Percentiles rank a stretch among this genome's conserved stretches.
phyloP scores from a whole-genome alignment of 2,329 filamentous ascomycete genomes.

The Cladosporium oxysporum region DNA sequence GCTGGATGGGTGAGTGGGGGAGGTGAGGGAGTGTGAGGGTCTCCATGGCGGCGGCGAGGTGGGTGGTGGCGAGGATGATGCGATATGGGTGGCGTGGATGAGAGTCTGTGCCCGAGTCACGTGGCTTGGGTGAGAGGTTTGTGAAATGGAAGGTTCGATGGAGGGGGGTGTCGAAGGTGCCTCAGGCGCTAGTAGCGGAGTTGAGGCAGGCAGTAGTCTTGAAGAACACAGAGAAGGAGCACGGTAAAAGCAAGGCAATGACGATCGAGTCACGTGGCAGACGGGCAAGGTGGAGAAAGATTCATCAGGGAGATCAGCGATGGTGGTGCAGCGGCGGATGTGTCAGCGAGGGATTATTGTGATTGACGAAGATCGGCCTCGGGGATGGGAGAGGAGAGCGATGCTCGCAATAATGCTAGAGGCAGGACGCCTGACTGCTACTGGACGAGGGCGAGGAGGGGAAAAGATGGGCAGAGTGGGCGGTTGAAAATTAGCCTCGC shows the following conservation, averaged over 20 bases:
- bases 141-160: neutral
- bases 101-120: neutral
- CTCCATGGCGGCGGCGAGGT: constrained; percentile 51
- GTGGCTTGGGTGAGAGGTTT: neutral
- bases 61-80: neutral
- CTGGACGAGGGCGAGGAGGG: too few relatives aligned
- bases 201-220: neutral
- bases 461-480: too few relatives aligned
- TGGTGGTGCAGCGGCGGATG: neutral
- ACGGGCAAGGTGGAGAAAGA: too few relatives aligned
- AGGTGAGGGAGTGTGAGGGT: constrained; percentile 74
- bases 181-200: neutral
- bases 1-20: constrained; percentile 63
- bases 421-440: too few relatives aligned
- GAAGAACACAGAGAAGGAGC: neutral
- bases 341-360: neutral
- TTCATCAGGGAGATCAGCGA: neutral
- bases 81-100: neutral
- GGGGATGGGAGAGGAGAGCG: neutral
- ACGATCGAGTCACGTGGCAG: neutral
- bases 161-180: neutral
- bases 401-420: too few relatives aligned
- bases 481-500: neutral
- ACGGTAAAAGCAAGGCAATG: too few relatives aligned
- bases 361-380: neutral